A percentile compares a stretch with the other conserved stretches of the same genome.
Conservation (phyloP, 192 early-diverging fungal species). For the Podila epicladia region DNA sequence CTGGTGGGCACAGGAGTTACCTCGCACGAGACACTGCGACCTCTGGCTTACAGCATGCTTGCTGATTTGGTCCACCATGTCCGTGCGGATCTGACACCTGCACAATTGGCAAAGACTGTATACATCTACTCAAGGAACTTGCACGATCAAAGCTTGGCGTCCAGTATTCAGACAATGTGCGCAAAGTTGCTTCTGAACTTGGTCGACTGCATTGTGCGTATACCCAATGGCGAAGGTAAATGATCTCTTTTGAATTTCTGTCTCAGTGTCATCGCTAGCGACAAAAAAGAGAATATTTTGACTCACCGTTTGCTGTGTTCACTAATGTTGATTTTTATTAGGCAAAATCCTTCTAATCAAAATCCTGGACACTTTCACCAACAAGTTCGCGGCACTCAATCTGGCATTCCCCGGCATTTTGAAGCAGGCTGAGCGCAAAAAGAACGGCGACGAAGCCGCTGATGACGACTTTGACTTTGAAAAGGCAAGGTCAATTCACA, state of each 20-base stretch:
- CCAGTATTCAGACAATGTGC: slow-evolving; percentile 97
- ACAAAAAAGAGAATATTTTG: too few species aligned
- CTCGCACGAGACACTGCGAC: slow-evolving; percentile 88
- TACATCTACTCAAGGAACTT: slow-evolving; percentile 93
- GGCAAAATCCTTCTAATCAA: slow-evolving; percentile 78
- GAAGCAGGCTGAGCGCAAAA: slow-evolving; percentile 66
- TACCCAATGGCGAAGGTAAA: slow-evolving; percentile 65
- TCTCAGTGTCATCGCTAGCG: neutral
- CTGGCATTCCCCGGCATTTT: slow-evolving; percentile 68
- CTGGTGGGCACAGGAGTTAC: slow-evolving; percentile 94
- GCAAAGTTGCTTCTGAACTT: slow-evolving; percentile 92
- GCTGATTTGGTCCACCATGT: slow-evolving; percentile 97
- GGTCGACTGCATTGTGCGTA: slow-evolving; percentile 85
- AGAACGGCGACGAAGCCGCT: slow-evolving; percentile 30
- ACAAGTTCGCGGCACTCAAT: slow-evolving; percentile 78
- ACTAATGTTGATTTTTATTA: slow-evolving; percentile 6
- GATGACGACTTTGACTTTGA: slow-evolving; percentile 69
- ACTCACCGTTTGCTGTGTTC: too few species aligned
- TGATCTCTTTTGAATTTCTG: neutral
- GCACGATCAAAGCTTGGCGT: slow-evolving; percentile 91
- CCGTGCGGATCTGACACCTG: slow-evolving; percentile 80
- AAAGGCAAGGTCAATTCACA: slow-evolving; percentile 62
- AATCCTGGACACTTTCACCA: slow-evolving; percentile 87
- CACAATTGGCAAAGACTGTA: slow-evolving; percentile 85
- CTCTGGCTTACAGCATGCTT: slow-evolving; percentile 93